Percentiles rank a stretch among this genome's conserved stretches.
These are phyloP conservation scores for Lasiodiplodia theobromae DNA, from an alignment of 2,329 filamentous ascomycete species.

Conservation along the genomic window DNA sequence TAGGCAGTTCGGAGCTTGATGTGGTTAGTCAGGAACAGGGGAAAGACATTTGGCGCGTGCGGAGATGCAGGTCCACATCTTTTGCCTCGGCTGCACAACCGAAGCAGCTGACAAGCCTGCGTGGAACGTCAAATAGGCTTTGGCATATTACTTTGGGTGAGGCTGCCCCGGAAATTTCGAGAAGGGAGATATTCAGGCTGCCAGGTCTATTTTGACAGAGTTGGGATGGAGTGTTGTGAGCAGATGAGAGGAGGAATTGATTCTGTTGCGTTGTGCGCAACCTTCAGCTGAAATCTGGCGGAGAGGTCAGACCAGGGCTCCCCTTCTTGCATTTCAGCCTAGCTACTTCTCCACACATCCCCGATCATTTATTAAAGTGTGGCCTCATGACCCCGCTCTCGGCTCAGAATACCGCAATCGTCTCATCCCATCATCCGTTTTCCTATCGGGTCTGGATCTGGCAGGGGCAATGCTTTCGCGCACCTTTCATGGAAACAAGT, in stretches of 20 bases:
- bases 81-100: background rate
- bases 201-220: background rate
- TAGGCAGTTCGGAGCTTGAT: background rate
- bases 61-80: conserved; percentile 19
- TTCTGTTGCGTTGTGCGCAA: background rate
- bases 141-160: background rate
- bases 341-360: background rate
- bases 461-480: background rate
- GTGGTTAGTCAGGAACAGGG: conserved; percentile 12
- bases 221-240: background rate
- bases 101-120: background rate
- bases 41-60: background rate
- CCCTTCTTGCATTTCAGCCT: background rate
- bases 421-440: background rate
- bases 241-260: background rate
- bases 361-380: background rate
- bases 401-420: background rate
- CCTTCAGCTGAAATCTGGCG: background rate
- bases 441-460: background rate
- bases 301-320: background rate
- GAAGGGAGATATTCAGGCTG: background rate
- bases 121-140: background rate
- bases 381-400: background rate
- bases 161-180: background rate
- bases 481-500: background rate